Base-by-base conservation (phyloP, 345 rosid species). In the Syzygium aromaticum region DNA sequence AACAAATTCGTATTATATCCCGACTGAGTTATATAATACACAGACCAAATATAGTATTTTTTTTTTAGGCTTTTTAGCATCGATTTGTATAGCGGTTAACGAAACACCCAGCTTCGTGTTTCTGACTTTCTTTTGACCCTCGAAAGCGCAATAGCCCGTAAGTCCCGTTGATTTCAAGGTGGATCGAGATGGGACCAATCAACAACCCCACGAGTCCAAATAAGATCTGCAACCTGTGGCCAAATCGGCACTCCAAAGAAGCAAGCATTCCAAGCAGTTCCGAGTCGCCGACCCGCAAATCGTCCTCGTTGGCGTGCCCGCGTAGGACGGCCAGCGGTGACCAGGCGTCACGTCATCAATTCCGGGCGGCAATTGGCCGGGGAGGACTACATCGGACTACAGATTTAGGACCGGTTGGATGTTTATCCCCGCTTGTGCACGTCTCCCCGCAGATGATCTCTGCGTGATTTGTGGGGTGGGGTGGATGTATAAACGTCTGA, bases 331-430 rank as follows among this genome's bases (percentile, higher is more conserved):
- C 54, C 22, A 2, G 8, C 22, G 8, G 19, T 53, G 22, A 6
- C 3, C 3, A 7, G 54, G 7, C 8, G 8, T 0, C 4, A 1
- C 54, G 8, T 53, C 56, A 53, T 6, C 22, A 53, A 17, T 15
- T 52, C 17, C 21, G 6, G 12, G 53, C 16, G 16, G 17, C 54
- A 54, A 17, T 51, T 51, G 52, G 52, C 52, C 11, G 3, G 52
- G 12, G 52, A 51, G 52, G 3, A 51, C 52, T 51, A 6, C 46
- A 6, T 43, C 46, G 46, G 46, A 43, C 46, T 6, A 51, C 11
- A 51, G 12, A 0, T 3, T 8, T 17, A 53, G 1, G 21, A 52
- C 21, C 21, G 54, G 19, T 17, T 6, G 22, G 8, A 3, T 53
- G 19, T 16, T 8, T 30, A 9, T 67, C 49, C 82, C 14, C 11